Evolutionary conservation across 371 early-diverging fungal genomes (phyloP).

Genomic region (Lichtheimia ramosa): DNA sequence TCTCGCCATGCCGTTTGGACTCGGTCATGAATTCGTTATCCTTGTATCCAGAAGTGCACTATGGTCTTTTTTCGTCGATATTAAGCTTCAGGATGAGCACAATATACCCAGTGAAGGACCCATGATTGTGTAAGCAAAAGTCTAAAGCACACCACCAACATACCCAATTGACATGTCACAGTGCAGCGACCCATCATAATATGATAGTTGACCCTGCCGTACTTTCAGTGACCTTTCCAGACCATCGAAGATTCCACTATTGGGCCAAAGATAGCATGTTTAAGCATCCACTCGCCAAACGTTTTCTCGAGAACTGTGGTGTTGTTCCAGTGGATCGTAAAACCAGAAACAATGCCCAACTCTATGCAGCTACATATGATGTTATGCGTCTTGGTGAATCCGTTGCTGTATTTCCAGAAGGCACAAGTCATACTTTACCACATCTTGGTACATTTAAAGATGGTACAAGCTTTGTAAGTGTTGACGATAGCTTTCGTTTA

Average conservation of each 20-base stretch:
- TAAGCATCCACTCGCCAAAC: constrained; percentile 34
- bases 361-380: constrained; percentile 53
- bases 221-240: constrained; percentile 46
- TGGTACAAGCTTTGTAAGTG: constrained; percentile 49
- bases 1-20: constrained; percentile 43
- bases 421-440: constrained; percentile 53
- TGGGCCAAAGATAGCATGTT: constrained; percentile 63
- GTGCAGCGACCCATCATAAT: constrained; percentile 56
- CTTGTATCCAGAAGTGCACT: constrained; percentile 42
- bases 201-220: constrained; percentile 60
- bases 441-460: constrained; percentile 45
- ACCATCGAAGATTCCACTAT: constrained; percentile 50
- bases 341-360: constrained; percentile 48
- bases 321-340: constrained; percentile 60
- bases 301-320: constrained; percentile 45
- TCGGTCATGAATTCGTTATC: constrained; percentile 39
- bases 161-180: constrained; percentile 8
- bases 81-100: constrained; percentile 34
- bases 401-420: constrained; percentile 62
- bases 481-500: background rate
- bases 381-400: constrained; percentile 49
- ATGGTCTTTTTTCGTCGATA: constrained; percentile 48
- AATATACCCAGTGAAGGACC: constrained; percentile 40
- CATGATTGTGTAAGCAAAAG: constrained; percentile 35
- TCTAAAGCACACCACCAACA: background rate